These are phyloP conservation scores for Rhizophora apiculata DNA, from an alignment of 345 rosid genomes.

Conservation along the genomic window DNA sequence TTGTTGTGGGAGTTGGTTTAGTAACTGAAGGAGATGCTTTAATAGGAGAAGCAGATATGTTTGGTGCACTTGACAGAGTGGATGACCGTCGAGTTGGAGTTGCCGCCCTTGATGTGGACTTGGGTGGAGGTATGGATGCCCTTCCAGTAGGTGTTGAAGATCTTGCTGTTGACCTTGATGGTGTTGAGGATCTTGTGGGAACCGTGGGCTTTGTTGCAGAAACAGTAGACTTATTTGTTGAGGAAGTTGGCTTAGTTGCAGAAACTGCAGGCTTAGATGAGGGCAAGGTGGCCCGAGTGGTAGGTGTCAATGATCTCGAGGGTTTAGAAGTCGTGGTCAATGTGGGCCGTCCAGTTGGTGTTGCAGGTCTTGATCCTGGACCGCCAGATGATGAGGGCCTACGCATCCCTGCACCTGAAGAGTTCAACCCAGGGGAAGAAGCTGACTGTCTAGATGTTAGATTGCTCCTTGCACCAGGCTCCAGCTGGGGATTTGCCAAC, in stretches of 20 bases:
- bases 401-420: slow-evolving; percentile 55
- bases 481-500: slow-evolving; percentile 72
- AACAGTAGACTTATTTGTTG: slow-evolving; percentile 36
- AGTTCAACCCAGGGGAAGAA: slow-evolving; percentile 70
- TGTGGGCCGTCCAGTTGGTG: slow-evolving; percentile 77
- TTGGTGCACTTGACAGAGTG: slow-evolving; percentile 49
- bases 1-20: slow-evolving; percentile 42
- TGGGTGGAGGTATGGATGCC: slow-evolving; percentile 62
- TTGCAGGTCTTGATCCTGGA: slow-evolving; percentile 86
- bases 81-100: slow-evolving; percentile 87
- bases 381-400: slow-evolving; percentile 97
- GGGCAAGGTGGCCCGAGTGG: slow-evolving; percentile 65
- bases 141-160: slow-evolving; percentile 90
- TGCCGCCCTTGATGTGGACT: slow-evolving; percentile 67
- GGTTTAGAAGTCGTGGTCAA: slow-evolving; percentile 53
- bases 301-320: slow-evolving; percentile 80
- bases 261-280: slow-evolving; percentile 49
- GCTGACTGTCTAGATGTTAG: slow-evolving; percentile 56
- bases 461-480: slow-evolving; percentile 56
- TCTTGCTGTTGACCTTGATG: slow-evolving; percentile 73
- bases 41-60: slow-evolving; percentile 46
- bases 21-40: slow-evolving; percentile 43
- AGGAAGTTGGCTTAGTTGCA: slow-evolving; percentile 31
- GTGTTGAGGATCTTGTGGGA: slow-evolving; percentile 81
- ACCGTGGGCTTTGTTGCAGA: slow-evolving; percentile 48